Evolutionary conservation across 352 stramenopile genomes (phyloP).

Genomic region (Globisporangium camurandrum): DNA sequence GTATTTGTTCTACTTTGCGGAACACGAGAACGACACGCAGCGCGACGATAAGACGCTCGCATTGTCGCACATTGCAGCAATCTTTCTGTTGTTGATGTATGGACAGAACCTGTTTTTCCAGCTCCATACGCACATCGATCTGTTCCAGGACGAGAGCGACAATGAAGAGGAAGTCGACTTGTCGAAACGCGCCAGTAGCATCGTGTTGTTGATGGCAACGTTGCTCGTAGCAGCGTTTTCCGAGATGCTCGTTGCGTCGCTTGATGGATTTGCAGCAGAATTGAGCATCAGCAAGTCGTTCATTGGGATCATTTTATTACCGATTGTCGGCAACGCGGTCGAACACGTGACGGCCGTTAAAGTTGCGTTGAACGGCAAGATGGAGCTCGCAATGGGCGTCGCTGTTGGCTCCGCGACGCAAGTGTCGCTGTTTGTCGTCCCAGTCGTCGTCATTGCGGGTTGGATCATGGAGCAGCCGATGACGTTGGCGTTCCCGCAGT

Average conservation of each 20-base stretch:
- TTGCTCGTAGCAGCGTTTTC: conserved; percentile 91
- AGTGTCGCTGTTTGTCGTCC: conserved; percentile 96
- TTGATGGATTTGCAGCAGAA: conserved; percentile 65
- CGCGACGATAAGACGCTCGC: conserved; percentile 59
- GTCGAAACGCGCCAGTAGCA: conserved; percentile 58
- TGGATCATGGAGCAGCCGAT: conserved; percentile 92
- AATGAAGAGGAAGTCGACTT: conserved; percentile 78
- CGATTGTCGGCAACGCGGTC: conserved; percentile 97
- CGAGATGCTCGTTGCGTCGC: conserved; percentile 86
- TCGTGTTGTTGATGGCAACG: conserved; percentile 84
- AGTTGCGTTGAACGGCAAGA: conserved; percentile 96
- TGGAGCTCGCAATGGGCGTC: conserved; percentile 97
- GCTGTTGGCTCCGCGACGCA: conserved; percentile 96
- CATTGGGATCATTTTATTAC: conserved; percentile 94
- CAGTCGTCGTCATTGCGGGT: conserved; percentile 91
- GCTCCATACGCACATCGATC: conserved; percentile 89
- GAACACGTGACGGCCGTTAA: conserved; percentile 97
- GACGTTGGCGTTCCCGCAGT: conserved; percentile 94
- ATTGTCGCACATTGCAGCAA: conserved; percentile 71
- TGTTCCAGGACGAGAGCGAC: conserved; percentile 76
- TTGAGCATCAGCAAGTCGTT: conserved; percentile 80
- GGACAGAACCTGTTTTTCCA: conserved; percentile 94
- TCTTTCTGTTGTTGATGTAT: conserved; percentile 91
- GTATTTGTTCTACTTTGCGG: conserved; percentile 86
- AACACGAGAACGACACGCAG: conserved; percentile 65